Evolutionary conservation across 257 asterid genomes (phyloP).

Genomic region (Mentha longifolia): DNA sequence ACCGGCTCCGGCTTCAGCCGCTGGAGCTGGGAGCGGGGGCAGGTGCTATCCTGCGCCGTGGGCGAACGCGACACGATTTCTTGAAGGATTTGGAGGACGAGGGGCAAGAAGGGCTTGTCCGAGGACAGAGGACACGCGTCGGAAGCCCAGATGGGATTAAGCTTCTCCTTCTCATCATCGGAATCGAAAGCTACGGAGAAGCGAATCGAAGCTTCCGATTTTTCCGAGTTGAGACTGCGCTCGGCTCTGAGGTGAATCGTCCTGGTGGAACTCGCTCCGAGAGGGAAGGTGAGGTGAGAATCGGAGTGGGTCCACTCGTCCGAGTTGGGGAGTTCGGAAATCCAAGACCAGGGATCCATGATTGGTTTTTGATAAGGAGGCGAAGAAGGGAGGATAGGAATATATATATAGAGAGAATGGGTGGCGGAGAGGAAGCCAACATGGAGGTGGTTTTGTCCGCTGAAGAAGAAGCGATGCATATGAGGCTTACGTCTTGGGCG

Average conservation of each 20-base stretch:
- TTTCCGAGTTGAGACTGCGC: constrained; percentile 35
- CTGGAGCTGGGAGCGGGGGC: constrained; percentile 75
- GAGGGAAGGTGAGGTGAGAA: constrained; percentile 47
- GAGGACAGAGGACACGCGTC: constrained; percentile 54
- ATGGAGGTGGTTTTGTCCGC: constrained; percentile 56
- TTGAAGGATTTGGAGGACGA: constrained; percentile 70
- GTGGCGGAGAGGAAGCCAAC: constrained; percentile 61
- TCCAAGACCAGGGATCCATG: constrained; percentile 95
- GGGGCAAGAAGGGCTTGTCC: constrained; percentile 74
- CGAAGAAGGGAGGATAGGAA: background rate
- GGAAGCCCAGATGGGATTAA: constrained; percentile 75
- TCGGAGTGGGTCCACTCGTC: constrained; percentile 43
- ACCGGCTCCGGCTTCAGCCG: constrained; percentile 64
- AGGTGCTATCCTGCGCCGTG: constrained; percentile 61
- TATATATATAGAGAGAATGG: constrained; percentile 46
- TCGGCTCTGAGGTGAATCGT: constrained; percentile 61
- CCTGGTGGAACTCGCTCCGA: constrained; percentile 20
- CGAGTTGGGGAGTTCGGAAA: constrained; percentile 71
- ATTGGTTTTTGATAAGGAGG: background rate
- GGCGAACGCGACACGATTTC: constrained; percentile 76
- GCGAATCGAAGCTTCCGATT: constrained; percentile 40
- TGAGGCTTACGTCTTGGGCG: constrained; percentile 44
- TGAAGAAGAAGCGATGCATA: constrained; percentile 31
- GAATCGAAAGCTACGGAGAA: constrained; percentile 57
- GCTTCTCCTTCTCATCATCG: constrained; percentile 25